phyloP scores from a whole-genome alignment of 306 rosid species.

The Cajanus cajan region DNA sequence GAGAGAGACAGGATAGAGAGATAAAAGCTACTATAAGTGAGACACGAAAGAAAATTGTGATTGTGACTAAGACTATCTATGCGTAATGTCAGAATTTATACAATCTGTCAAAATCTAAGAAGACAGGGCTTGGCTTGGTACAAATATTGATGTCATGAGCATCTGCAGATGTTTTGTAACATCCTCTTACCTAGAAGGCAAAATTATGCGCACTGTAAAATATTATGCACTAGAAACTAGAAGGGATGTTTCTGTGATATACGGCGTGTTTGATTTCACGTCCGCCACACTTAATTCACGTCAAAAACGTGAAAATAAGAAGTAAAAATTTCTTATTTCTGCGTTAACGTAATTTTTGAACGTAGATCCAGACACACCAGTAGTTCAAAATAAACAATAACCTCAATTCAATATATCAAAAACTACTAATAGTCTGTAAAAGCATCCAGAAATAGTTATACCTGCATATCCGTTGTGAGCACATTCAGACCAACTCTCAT shows the following conservation, averaged over 20 bases:
- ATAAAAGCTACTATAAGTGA: too few relatives aligned
- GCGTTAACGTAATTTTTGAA: too few relatives aligned
- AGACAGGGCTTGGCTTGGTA: neutral
- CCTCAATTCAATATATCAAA: neutral
- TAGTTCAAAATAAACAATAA: neutral
- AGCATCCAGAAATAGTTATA: slow-evolving; percentile 29
- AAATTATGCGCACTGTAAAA: neutral
- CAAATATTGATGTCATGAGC: neutral
- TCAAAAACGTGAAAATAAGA: too few relatives aligned
- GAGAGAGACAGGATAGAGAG: too few relatives aligned
- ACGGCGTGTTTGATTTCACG: too few relatives aligned
- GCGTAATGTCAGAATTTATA: neutral
- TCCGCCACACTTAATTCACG: too few relatives aligned
- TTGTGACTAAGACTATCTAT: neutral
- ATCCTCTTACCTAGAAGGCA: neutral
- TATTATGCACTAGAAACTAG: neutral
- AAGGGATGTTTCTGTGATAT: slow-evolving; percentile 20
- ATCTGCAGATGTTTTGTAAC: neutral
- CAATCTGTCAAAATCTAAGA: neutral
- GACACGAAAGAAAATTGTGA: too few relatives aligned
- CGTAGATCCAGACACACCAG: too few relatives aligned
- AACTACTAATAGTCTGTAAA: neutral
- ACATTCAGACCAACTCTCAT: slow-evolving; percentile 64
- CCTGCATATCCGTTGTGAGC: slow-evolving; percentile 86
- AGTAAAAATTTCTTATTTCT: too few relatives aligned